Conservation (phyloP, 345 rosid genomes). For the Erodium maritimum region DNA sequence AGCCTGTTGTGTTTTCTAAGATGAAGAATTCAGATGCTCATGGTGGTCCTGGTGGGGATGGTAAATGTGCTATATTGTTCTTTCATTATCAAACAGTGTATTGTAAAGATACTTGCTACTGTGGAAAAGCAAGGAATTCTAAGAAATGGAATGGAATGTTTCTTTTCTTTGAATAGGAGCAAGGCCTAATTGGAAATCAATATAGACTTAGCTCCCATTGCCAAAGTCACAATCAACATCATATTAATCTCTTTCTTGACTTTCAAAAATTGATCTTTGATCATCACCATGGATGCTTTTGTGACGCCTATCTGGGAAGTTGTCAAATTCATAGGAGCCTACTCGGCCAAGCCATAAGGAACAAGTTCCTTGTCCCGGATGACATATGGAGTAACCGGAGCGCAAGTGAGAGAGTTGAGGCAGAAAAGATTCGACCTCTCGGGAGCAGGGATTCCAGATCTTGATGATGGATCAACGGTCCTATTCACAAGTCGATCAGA, state of each 20-base stretch:
- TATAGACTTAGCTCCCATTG: background rate
- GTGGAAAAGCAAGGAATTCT: background rate
- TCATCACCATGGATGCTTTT: background rate
- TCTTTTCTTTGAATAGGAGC: background rate
- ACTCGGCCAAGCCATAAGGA: background rate
- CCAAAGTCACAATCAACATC: background rate
- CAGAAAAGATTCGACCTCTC: background rate
- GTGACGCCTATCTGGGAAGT: background rate
- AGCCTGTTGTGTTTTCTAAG: background rate
- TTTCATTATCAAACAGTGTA: background rate
- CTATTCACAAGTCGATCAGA: slow-evolving; percentile 12
- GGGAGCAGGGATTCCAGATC: background rate
- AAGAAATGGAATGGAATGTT: background rate
- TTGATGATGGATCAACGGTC: slow-evolving; percentile 5
- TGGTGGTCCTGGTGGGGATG: background rate
- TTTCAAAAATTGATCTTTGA: background rate
- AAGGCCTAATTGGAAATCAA: background rate
- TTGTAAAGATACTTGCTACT: background rate
- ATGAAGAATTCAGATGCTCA: background rate
- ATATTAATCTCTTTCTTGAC: background rate
- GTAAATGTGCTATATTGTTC: no score
- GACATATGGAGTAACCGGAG: background rate
- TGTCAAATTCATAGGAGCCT: background rate
- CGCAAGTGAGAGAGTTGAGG: background rate
- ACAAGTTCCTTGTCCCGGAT: background rate